These are phyloP conservation scores for Calamus simplicifolius DNA, from an alignment of 176 grass and related monocot genomes.

Conservation along the genomic window DNA sequence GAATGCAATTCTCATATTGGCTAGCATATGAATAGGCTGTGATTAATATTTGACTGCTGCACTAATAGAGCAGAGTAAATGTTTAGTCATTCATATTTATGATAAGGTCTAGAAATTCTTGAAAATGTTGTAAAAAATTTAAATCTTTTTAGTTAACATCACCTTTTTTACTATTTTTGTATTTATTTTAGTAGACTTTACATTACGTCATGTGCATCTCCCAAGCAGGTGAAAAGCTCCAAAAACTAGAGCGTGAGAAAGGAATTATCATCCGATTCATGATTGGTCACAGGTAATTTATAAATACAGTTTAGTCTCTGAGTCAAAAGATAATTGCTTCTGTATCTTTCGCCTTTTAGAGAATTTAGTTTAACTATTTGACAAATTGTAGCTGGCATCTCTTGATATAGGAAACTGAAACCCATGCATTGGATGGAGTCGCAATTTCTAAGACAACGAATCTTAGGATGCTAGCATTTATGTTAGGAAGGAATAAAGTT, in stretches of 20 bases:
- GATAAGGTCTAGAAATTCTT: too few species aligned
- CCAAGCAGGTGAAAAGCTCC: conserved; percentile 67
- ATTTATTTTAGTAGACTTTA: conserved; percentile 3
- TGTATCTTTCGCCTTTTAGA: neutral
- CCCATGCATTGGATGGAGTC: too few species aligned
- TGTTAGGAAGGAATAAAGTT: too few species aligned
- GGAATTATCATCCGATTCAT: conserved; percentile 81
- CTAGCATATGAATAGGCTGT: too few species aligned
- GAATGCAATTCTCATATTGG: too few species aligned
- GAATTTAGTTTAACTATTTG: neutral
- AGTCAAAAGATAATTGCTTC: neutral
- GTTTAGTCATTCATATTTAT: too few species aligned
- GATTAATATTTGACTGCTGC: too few species aligned
- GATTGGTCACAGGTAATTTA: conserved; percentile 80
- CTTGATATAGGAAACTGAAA: too few species aligned
- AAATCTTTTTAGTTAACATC: neutral
- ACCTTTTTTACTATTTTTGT: neutral
- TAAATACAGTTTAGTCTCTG: neutral
- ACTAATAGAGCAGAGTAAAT: too few species aligned
- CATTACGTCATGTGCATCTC: neutral
- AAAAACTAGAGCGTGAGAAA: conserved; percentile 75
- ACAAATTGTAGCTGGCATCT: neutral
- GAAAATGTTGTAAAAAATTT: neutral
- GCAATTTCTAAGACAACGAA: too few species aligned
- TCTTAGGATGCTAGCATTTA: too few species aligned